Base-by-base conservation (phyloP, 2,329 filamentous ascomycete species). In the Aspergillus neoniger region DNA sequence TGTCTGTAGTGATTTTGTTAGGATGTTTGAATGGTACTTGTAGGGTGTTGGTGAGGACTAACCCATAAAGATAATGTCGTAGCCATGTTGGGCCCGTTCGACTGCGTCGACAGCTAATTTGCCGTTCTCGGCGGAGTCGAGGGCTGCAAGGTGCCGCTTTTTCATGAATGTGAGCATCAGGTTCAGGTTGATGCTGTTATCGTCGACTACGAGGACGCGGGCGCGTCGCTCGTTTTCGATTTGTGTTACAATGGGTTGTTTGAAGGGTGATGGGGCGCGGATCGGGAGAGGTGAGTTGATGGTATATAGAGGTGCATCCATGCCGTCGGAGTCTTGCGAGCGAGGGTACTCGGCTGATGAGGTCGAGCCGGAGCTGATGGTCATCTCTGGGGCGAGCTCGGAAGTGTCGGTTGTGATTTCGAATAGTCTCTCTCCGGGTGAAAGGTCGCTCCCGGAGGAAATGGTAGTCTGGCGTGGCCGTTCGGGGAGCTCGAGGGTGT, bases 61-160 rank as follows among this genome's bases (percentile, higher is more conserved):
- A 72, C 70, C 74, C 79, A 81, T 81, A 62, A 81, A 80, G 52
- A 81, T 77, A 30, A 80, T 75, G 61, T 81, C 77, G 57, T 77
- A 79, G 7, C 74, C 73, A 39, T 70, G 65, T 30, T 64, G 57
- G 32, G 72, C 56, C 48, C 65, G 63, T 59, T 78, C 72, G 5
- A 72, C 74, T 2, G 76, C 74, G 19, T 80, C 72, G 10, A 82
- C 74, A 1, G 80, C 80, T 38, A 78, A 60, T 19, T 76, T 73
- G 21, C 80, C 80, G 58, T 81, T 77, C 41, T 75, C 73, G 2
- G 79, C 80, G 0, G 75, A 71, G n/a, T 73, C 70, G 5, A 79
- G 65, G 6, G 67, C 68, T 8, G 70, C 58, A 25, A 77, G 66
- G 4, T 73, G 67, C 7, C 76, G 72, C 55, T 76, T 79, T 56